A percentile compares a stretch with the other conserved stretches of the same genome.
phyloP scores from a whole-genome alignment of 805 yeast species.

The Cyberlindnera americana region DNA sequence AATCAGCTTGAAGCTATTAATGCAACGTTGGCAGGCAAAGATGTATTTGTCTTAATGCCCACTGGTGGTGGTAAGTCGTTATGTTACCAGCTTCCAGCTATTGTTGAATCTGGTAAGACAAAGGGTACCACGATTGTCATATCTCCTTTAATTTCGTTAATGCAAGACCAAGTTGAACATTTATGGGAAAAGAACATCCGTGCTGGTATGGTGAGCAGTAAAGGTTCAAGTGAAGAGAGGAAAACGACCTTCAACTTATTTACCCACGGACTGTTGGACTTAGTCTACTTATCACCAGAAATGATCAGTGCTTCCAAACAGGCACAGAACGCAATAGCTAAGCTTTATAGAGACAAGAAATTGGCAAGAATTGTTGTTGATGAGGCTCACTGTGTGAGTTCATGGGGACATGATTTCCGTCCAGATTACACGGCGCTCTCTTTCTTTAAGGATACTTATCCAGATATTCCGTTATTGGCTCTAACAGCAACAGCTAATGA shows the following conservation, averaged over 20 bases:
- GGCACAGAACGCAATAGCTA: slow-evolving; percentile 59
- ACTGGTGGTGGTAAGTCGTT: slow-evolving; percentile 98
- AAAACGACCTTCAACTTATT: slow-evolving; percentile 59
- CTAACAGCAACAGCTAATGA: slow-evolving; percentile 96
- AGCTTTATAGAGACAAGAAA: slow-evolving; percentile 48
- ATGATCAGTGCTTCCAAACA: slow-evolving; percentile 77
- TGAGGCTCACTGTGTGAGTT: slow-evolving; percentile 97
- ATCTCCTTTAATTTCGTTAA: slow-evolving; percentile 90
- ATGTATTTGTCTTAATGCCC: slow-evolving; percentile 95
- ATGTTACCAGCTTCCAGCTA: slow-evolving; percentile 93
- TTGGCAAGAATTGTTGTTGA: slow-evolving; percentile 90
- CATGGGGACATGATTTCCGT: slow-evolving; percentile 98
- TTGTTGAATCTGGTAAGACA: slow-evolving; percentile 70
- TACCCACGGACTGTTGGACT: slow-evolving; percentile 60
- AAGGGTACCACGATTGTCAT: slow-evolving; percentile 86
- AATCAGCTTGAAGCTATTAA: slow-evolving; percentile 87
- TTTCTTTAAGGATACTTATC: slow-evolving; percentile 67
- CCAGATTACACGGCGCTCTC: slow-evolving; percentile 89
- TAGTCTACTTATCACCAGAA: slow-evolving; percentile 91
- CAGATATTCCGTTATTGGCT: slow-evolving; percentile 89
- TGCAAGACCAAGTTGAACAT: slow-evolving; percentile 96
- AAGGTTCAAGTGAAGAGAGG: slow-evolving; percentile 60
- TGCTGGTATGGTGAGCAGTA: slow-evolving; percentile 89
- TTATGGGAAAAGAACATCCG: slow-evolving; percentile 59
- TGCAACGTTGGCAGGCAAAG: slow-evolving; percentile 71